Conservation (phyloP, 345 rosid species). For the Hypericum androsaemum region DNA sequence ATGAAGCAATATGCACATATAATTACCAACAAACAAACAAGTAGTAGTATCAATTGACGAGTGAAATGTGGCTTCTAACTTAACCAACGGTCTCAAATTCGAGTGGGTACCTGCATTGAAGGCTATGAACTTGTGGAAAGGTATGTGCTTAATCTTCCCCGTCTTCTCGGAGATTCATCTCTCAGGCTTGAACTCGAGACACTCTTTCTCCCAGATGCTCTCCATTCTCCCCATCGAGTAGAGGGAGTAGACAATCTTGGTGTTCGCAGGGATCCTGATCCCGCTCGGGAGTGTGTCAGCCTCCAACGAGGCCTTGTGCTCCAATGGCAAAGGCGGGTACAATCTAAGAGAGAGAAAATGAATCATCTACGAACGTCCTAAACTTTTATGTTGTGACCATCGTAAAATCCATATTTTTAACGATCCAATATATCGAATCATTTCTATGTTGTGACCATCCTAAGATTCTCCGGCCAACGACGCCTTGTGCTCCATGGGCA, state of each 20-base stretch:
- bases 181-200: constrained; percentile 24
- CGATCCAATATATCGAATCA: too few species aligned
- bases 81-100: too few species aligned
- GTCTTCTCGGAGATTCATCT: constrained; percentile 20
- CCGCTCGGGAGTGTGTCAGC: constrained; percentile 26
- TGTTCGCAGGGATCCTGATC: constrained; percentile 3
- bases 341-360: too few species aligned
- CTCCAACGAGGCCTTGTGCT: constrained; percentile 10
- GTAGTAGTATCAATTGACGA: too few species aligned
- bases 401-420: too few species aligned
- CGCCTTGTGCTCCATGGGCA: constrained; percentile 12
- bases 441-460: too few species aligned
- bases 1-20: too few species aligned
- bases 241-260: constrained; percentile 8
- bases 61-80: too few species aligned
- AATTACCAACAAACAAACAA: too few species aligned
- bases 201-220: constrained; percentile 25
- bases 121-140: constrained; percentile 14
- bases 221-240: constrained; percentile 19
- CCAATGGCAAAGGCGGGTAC: constrained; percentile 1
- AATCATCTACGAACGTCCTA: too few species aligned
- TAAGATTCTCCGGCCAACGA: not conserved
- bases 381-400: too few species aligned
- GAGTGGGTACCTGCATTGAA: constrained; percentile 1
- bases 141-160: constrained; percentile 12